Base-by-base conservation (phyloP, 441 rosid species). In the Brassica balearica region DNA sequence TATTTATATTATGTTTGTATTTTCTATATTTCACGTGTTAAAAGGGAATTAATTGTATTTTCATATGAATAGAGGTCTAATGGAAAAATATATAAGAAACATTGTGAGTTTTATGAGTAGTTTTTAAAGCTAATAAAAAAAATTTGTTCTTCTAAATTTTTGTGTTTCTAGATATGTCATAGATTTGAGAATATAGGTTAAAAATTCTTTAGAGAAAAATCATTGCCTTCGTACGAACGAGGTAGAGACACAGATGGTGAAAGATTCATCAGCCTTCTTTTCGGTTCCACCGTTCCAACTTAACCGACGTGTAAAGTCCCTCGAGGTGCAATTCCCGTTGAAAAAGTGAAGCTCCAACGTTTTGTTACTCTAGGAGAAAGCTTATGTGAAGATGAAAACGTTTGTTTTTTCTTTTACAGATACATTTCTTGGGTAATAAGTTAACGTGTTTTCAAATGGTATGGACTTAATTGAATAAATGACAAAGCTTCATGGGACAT, bases 201-300 rank as follows among this genome's bases (percentile, higher is more conserved):
- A 29, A 29, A 29, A 29, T 29, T 29, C 34, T 29, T 29, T 29
- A 29, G 34, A 29, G 34, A 29, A 29, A 29, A 29, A 29, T 29
- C 91, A 27, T 14, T 89, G 8, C 91, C 93, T 22, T 89, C 93
- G 3, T 89, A 89, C 22, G 93, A 90, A 22, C 82, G 89, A 20
- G 93, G 93, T 6, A 85, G 93, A 78, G 93, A 89, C 64, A 74
- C 91, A 1, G 80, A 80, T 3, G 93, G 93, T 62, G 93, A 91
- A 66, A 81, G 93, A 82, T 89, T 82, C 61, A 84, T 80, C 73
- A 89, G 93, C 76, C 84, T 89, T 14, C 84, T 89, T 55, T 89
- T 88, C 58, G 93, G 34, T 29, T 29, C 34, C 34, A 29, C 34
- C 34, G 93, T 66, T 82, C 86, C 69, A 88, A 89, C 73, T 85